These are phyloP conservation scores for Lichtheimia corymbifera DNA, from an alignment of 371 early-diverging fungal species.

Conservation along the genomic window DNA sequence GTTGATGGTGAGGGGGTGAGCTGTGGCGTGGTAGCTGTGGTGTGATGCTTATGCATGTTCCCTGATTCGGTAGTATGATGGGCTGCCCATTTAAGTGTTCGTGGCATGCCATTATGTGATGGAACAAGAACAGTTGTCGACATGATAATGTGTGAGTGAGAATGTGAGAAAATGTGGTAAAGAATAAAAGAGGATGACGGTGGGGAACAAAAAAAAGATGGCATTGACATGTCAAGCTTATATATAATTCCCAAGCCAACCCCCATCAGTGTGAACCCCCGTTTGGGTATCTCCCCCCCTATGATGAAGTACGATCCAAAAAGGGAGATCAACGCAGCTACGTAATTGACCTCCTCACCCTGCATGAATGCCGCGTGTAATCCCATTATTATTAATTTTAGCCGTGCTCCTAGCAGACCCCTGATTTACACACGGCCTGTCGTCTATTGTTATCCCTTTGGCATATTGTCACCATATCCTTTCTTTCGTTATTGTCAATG, in stretches of 20 bases:
- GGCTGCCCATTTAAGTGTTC: conserved; percentile 19
- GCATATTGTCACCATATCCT: too few relatives aligned
- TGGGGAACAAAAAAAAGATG: not conserved
- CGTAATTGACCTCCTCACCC: too few relatives aligned
- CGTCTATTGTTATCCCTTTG: not conserved
- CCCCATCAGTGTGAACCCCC: not conserved
- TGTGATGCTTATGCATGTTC: conserved; percentile 19
- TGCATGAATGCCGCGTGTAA: too few relatives aligned
- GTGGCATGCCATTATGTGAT: conserved; percentile 4
- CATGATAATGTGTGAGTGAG: conserved; percentile 2
- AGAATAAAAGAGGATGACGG: not conserved
- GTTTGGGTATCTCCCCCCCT: too few relatives aligned
- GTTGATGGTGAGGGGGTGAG: not conserved
- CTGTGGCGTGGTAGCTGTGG: too few relatives aligned
- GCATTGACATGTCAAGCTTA: not conserved
- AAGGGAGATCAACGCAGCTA: too few relatives aligned
- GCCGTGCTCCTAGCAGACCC: too few relatives aligned
- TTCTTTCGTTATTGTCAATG: too few relatives aligned
- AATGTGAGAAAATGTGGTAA: not conserved
- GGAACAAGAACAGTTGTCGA: conserved; percentile 4
- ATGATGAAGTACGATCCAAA: too few relatives aligned
- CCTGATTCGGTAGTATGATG: conserved; percentile 9
- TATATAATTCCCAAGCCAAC: not conserved
- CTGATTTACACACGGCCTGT: not conserved
- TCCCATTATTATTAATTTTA: too few relatives aligned